Evolutionary conservation across 768 basidiomycete species (phyloP), one percentile per base, ranked within the genome.

Genomic region (Xerocomellus amylosporus): DNA sequence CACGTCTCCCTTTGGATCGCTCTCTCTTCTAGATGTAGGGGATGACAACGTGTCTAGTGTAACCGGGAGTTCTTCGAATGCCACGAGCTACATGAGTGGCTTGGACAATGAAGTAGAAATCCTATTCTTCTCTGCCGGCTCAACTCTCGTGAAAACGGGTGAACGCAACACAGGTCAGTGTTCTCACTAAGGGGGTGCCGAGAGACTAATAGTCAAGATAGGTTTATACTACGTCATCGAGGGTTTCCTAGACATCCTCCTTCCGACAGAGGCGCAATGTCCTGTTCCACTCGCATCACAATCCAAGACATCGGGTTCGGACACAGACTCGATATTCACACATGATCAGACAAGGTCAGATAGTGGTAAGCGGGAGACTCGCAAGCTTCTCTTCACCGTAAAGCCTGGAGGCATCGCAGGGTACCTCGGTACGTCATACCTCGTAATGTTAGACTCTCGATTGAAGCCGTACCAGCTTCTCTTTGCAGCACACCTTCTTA

Each of bases 341-440:
- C 60, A 71, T n/a, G 69, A 72, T 43, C 53, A 69, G 36, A 38
- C 46, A 19, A 71, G 66, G 49, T 60, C 62, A 39, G 72, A 71
- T 31, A 39, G 38, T 9, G 38, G 69, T 46, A 74, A 67, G 51
- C 64, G 69, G 6, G 73, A 75, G 33, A 68, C 64, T 46, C 79
- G 79, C 59, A 93, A 88, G 65, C 79, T 88, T 10, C 78, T 99
- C 22, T 99, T 97, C 70, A 95, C 93, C 2, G 92, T 96, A 22
- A 97, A 96, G 65, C 91, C 95, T 14, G 97, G 97, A 53, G 97
- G 97, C 0, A 97, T 99, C 56, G 97, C 96, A 10, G 97, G 97
- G 2, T 98, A 98, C 71, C 79, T 99, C 24, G 88, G 90, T 90
- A 60, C 56, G 78, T 36, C 3, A 24, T n/a, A 34, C 34, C 1